These are phyloP conservation scores for Thecaphora thlaspeos DNA, from an alignment of 1,284 basidiomycete genomes.

Conservation along the genomic window DNA sequence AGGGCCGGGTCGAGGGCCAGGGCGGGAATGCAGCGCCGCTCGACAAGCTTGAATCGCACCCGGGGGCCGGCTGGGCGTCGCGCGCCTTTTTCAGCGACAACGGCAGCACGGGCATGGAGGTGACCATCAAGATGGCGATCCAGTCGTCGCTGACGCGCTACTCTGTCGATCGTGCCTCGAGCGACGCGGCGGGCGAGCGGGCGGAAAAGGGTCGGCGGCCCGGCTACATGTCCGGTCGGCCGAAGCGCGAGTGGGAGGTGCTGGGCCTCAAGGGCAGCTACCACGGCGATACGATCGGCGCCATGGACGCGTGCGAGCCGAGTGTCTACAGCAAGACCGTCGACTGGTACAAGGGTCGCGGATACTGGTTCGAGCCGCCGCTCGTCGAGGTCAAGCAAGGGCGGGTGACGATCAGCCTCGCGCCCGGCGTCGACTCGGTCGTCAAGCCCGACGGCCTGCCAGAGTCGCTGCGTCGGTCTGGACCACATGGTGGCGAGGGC, in stretches of 20 bases:
- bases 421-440: slow-evolving; percentile 4
- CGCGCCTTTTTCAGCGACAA: slow-evolving; percentile 92
- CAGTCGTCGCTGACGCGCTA: slow-evolving; percentile 43
- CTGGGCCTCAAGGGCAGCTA: slow-evolving; percentile 90
- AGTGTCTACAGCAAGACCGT: slow-evolving; percentile 80
- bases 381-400: slow-evolving; percentile 66
- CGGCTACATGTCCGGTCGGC: slow-evolving; percentile 32
- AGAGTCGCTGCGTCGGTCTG: not conserved
- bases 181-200: slow-evolving; percentile 21
- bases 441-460: slow-evolving; percentile 10
- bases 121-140: slow-evolving; percentile 86
- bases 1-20: too few relatives aligned
- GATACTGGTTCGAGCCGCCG: slow-evolving; percentile 90
- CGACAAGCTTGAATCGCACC: slow-evolving; percentile 60
- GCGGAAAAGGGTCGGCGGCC: slow-evolving; percentile 26
- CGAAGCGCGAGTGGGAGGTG: slow-evolving; percentile 67
- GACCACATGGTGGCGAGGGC: not conserved
- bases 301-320: slow-evolving; percentile 88
- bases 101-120: slow-evolving; percentile 92
- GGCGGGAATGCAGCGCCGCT: not conserved
- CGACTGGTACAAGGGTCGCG: slow-evolving; percentile 91
- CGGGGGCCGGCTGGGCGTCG: slow-evolving; percentile 83
- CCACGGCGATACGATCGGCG: slow-evolving; percentile 96
- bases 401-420: slow-evolving; percentile 11
- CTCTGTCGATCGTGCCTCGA: slow-evolving; percentile 4